Conservation (phyloP, 139 green algal genomes). For the Penium margaritaceum region DNA sequence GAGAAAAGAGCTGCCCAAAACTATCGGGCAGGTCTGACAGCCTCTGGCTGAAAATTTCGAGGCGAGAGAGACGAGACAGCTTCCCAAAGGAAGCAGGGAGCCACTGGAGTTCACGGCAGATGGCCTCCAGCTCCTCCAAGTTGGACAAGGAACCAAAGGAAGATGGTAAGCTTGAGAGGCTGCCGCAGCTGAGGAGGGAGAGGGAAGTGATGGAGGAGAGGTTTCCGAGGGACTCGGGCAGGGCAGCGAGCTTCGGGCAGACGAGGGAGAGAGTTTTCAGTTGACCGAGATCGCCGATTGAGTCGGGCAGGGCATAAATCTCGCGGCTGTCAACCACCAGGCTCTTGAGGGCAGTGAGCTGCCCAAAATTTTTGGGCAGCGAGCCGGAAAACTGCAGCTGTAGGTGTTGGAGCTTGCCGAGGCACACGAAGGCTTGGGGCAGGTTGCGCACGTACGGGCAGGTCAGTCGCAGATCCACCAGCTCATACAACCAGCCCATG, state of each 20-base stretch:
- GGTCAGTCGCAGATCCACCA: not conserved
- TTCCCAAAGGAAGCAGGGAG: not conserved
- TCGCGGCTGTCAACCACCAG: constrained; percentile 16
- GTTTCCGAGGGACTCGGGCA: constrained; percentile 7
- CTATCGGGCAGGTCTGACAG: constrained; percentile 9
- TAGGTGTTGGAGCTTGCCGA: not conserved
- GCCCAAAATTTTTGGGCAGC: constrained; percentile 13
- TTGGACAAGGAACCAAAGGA: constrained; percentile 1
- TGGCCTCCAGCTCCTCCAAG: not conserved
- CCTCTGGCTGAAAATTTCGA: constrained; percentile 7
- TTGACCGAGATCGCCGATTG: not conserved
- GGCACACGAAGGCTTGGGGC: constrained; percentile 1
- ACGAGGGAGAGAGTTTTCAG: not conserved
- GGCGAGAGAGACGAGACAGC: not conserved
- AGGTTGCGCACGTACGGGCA: constrained; percentile 15
- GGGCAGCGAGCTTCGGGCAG: constrained; percentile 13
- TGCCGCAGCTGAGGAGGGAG: not conserved
- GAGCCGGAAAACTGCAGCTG: constrained; percentile 11
- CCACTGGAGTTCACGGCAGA: not conserved
- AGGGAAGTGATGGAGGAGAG: constrained; percentile 1
- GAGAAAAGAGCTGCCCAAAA: constrained; percentile 7
- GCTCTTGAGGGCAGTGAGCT: not conserved
- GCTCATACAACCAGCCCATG: constrained; percentile 13
- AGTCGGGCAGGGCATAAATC: constrained; percentile 14
- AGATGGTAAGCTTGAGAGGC: constrained; percentile 3